Evolutionary conservation across 2,329 filamentous ascomycete species (phyloP).

Genomic region (Talaromyces sp.): DNA sequence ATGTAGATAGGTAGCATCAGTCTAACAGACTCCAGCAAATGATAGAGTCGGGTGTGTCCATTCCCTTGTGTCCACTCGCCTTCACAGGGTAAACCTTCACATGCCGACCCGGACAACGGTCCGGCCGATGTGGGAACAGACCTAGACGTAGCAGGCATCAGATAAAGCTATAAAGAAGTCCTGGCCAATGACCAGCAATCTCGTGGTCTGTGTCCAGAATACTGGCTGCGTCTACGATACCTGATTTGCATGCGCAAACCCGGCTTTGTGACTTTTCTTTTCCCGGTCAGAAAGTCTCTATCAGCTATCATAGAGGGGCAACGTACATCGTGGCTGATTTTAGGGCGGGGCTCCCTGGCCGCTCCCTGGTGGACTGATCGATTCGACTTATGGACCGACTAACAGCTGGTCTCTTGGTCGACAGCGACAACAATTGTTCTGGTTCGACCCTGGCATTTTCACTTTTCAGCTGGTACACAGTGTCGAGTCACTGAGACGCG

Average conservation of each 20-base stretch:
- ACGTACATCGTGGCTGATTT: conserved; percentile 10
- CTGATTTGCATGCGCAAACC: background rate
- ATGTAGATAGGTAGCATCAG: background rate
- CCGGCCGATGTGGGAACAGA: background rate
- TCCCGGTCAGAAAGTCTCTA: background rate
- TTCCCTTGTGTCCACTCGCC: background rate
- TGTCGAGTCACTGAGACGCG: background rate
- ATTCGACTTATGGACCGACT: background rate
- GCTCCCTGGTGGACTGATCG: conserved; percentile 2
- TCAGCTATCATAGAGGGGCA: conserved; percentile 10
- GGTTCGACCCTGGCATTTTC: background rate
- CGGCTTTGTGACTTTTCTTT: background rate
- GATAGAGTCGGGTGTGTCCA: conserved; percentile 1
- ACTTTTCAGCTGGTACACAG: background rate
- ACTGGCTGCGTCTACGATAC: background rate
- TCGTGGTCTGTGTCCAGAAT: background rate
- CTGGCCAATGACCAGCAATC: background rate
- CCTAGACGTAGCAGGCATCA: background rate
- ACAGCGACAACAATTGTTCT: background rate
- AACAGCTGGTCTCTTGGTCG: background rate
- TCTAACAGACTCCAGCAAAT: background rate
- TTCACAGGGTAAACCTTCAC: background rate
- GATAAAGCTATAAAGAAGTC: background rate
- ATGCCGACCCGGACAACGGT: conserved; percentile 8
- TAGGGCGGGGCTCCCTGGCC: conserved; percentile 11